These are phyloP conservation scores for Cucurbita pepo DNA, from an alignment of 306 rosid genomes.

Conservation along the genomic window DNA sequence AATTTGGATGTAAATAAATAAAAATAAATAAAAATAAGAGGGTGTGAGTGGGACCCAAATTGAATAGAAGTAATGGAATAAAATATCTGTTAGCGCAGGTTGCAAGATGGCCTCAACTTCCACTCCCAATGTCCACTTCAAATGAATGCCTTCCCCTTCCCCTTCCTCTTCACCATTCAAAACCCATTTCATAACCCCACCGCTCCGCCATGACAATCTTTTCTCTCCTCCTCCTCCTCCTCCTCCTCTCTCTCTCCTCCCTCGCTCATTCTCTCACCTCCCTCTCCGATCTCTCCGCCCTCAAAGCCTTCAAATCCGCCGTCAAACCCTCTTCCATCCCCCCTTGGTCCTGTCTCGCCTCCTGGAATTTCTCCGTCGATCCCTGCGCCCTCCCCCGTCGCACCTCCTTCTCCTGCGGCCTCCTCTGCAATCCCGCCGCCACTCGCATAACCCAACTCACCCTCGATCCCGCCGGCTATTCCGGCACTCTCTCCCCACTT, in stretches of 20 bases:
- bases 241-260: not conserved
- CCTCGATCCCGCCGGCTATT: conserved; percentile 75
- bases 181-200: not conserved
- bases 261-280: conserved; percentile 27
- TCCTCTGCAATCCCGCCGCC: conserved; percentile 53
- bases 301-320: conserved; percentile 68
- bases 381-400: conserved; percentile 73
- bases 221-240: not conserved
- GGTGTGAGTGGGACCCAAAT: no score
- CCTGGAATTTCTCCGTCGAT: conserved; percentile 80
- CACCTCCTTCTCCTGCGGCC: conserved; percentile 54
- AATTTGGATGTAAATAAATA: no score
- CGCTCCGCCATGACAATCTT: not conserved
- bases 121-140: not conserved
- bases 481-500: conserved; percentile 54
- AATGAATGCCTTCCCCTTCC: not conserved
- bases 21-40: no score
- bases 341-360: conserved; percentile 57
- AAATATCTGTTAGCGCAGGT: not conserved
- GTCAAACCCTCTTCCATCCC: conserved; percentile 51
- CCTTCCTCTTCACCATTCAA: not conserved
- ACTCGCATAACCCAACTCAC: conserved; percentile 58
- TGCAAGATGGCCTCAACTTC: no score
- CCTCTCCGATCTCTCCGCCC: conserved; percentile 45
- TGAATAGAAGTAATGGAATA: no score